Conservation (phyloP, 306 rosid species). For the Senna siamea region DNA sequence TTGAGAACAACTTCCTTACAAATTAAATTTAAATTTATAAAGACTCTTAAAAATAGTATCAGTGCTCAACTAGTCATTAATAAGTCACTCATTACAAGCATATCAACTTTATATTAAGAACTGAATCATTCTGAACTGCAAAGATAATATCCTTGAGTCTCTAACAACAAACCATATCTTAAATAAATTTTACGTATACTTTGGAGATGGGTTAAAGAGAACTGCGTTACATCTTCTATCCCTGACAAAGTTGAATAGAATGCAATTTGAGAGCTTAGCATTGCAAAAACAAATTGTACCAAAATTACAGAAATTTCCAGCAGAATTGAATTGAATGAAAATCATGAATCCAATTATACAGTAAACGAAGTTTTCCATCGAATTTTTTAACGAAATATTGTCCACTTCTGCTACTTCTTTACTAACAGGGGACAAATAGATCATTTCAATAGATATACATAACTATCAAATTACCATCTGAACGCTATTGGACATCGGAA, state of each 20-base stretch:
- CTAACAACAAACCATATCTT: constrained; percentile 5
- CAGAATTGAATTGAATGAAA: background rate
- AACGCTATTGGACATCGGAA: too few relatives aligned
- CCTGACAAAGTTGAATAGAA: background rate
- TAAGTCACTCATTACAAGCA: constrained; percentile 10
- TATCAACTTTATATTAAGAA: background rate
- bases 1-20: background rate
- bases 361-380: background rate
- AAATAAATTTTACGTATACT: background rate
- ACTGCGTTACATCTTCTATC: background rate
- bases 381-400: background rate
- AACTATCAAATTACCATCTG: background rate
- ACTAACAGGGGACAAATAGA: background rate
- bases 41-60: background rate
- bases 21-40: constrained; percentile 15
- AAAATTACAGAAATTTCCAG: background rate
- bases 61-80: background rate
- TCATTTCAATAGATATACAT: background rate
- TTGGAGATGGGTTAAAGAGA: background rate
- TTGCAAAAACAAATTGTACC: background rate
- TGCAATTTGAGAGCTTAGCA: background rate
- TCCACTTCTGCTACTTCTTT: background rate
- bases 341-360: background rate
- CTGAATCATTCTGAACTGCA: constrained; percentile 8
- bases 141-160: constrained; percentile 4